Evolutionary conservation across 1,284 basidiomycete genomes (phyloP).

Genomic region (Trichosporon faecale): DNA sequence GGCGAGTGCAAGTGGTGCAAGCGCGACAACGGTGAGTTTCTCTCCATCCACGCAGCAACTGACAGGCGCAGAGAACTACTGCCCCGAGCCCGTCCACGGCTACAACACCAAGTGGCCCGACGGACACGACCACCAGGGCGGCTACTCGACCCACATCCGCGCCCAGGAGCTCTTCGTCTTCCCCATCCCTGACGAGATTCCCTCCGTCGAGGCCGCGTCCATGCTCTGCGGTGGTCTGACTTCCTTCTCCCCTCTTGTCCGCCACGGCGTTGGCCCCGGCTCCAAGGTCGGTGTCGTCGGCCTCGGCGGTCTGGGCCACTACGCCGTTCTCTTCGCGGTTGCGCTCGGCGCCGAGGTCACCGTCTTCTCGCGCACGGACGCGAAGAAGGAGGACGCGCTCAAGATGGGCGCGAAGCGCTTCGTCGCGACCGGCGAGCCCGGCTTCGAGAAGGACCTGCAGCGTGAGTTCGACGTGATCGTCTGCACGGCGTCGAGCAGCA

Average conservation of each 20-base stretch:
- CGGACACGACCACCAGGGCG: conserved; percentile 58
- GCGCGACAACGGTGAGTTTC: conserved; percentile 46
- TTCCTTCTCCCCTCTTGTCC: conserved; percentile 63
- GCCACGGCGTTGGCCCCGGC: conserved; percentile 62
- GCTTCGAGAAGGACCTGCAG: conserved; percentile 55
- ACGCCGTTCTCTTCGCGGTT: conserved; percentile 60
- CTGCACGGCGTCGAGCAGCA: conserved; percentile 55
- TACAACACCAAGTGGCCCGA: conserved; percentile 55
- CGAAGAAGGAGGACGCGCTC: conserved; percentile 64
- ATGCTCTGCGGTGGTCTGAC: conserved; percentile 65
- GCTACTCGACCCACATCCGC: conserved; percentile 65
- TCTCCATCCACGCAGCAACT: conserved; percentile 10
- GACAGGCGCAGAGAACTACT: conserved; percentile 51
- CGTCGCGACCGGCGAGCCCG: conserved; percentile 53
- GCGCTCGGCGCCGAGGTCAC: conserved; percentile 63
- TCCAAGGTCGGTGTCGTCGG: conserved; percentile 67
- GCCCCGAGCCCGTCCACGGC: conserved; percentile 48
- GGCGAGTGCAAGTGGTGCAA: conserved; percentile 50
- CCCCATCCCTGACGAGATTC: conserved; percentile 62
- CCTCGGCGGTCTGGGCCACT: conserved; percentile 62
- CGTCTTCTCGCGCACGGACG: conserved; percentile 63
- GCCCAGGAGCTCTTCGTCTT: conserved; percentile 68
- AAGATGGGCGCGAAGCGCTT: conserved; percentile 62
- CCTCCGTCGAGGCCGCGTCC: conserved; percentile 58
- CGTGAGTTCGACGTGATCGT: conserved; percentile 63